These are phyloP conservation scores for Phytopythium aichiense DNA, from an alignment of 352 stramenopile species.

Conservation along the genomic window DNA sequence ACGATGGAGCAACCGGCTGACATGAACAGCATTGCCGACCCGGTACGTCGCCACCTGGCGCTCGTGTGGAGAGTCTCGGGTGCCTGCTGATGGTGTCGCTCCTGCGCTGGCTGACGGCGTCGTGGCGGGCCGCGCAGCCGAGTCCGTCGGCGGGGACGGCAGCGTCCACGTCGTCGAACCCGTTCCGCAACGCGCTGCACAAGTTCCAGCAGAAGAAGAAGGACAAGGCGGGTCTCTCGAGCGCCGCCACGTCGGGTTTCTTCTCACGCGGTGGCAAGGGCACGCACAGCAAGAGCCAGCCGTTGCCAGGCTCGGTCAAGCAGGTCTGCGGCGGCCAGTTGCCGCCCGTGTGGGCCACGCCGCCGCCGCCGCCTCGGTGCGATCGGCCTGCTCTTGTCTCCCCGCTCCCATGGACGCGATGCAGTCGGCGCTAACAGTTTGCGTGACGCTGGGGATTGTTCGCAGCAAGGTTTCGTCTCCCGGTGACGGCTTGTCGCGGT, in stretches of 20 bases:
- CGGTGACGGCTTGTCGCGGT: constrained; percentile 10
- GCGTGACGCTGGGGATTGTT: too few species aligned
- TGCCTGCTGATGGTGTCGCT: background rate
- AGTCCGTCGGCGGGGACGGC: constrained; percentile 14
- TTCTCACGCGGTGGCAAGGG: constrained; percentile 47
- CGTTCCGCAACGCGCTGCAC: constrained; percentile 74
- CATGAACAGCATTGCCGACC: background rate
- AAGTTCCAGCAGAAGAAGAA: constrained; percentile 85
- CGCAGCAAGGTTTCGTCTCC: constrained; percentile 37
- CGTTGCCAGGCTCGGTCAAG: constrained; percentile 66
- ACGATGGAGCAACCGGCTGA: background rate
- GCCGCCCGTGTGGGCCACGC: constrained; percentile 73
- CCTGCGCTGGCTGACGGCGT: background rate
- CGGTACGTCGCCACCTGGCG: background rate
- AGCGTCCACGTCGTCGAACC: constrained; percentile 43
- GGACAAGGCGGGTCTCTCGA: constrained; percentile 31
- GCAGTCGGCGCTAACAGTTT: background rate
- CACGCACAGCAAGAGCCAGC: constrained; percentile 27
- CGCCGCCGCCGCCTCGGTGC: constrained; percentile 42
- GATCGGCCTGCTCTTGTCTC: constrained; percentile 3
- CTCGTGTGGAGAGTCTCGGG: too few species aligned
- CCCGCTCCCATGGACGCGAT: background rate
- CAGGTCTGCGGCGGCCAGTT: constrained; percentile 68
- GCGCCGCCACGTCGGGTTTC: constrained; percentile 54
- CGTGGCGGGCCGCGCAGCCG: constrained; percentile 12